Percentiles rank a stretch among this genome's conserved stretches.
These are phyloP conservation scores for Penicillium sp. DNA, from an alignment of 2,329 filamentous ascomycete genomes.

Conservation along the genomic window DNA sequence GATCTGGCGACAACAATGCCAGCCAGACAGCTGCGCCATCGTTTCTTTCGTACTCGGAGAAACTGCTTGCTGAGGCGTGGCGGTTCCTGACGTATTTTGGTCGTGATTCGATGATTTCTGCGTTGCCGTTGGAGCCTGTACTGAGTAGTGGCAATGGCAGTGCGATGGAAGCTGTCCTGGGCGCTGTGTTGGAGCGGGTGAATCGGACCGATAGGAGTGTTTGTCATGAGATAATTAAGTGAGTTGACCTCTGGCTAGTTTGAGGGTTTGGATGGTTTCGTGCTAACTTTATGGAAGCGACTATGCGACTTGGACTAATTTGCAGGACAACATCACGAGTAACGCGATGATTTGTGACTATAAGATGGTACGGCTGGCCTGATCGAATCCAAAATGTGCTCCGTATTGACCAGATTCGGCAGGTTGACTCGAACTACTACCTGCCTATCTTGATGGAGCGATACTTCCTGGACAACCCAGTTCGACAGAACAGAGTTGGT, in stretches of 20 bases:
- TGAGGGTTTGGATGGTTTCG: too few species aligned
- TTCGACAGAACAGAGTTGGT: constrained; percentile 40
- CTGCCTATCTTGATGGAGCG: constrained; percentile 57
- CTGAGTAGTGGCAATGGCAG: constrained; percentile 56
- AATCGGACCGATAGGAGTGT: constrained; percentile 59
- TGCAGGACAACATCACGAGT: constrained; percentile 52
- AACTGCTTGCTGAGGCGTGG: constrained; percentile 64
- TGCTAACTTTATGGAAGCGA: constrained; percentile 42
- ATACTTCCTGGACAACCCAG: constrained; percentile 54
- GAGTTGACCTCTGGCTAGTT: constrained; percentile 1
- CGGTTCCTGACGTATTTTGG: constrained; percentile 66
- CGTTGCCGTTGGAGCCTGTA: constrained; percentile 57
- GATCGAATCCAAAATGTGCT: too few species aligned
- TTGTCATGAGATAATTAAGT: constrained; percentile 62
- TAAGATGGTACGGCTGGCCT: constrained; percentile 45
- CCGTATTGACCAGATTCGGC: too few species aligned
- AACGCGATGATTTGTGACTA: constrained; percentile 57
- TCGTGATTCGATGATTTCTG: constrained; percentile 61
- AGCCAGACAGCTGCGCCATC: constrained; percentile 54
- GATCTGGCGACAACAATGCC: constrained; percentile 47
- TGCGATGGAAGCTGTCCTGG: constrained; percentile 61
- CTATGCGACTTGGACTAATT: constrained; percentile 61
- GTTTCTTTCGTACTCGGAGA: constrained; percentile 63
- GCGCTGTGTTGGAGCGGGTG: constrained; percentile 59
- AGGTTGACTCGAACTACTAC: constrained; percentile 63